phyloP scores from a whole-genome alignment of 257 asterid genomes.

The Solanum virginianum region DNA sequence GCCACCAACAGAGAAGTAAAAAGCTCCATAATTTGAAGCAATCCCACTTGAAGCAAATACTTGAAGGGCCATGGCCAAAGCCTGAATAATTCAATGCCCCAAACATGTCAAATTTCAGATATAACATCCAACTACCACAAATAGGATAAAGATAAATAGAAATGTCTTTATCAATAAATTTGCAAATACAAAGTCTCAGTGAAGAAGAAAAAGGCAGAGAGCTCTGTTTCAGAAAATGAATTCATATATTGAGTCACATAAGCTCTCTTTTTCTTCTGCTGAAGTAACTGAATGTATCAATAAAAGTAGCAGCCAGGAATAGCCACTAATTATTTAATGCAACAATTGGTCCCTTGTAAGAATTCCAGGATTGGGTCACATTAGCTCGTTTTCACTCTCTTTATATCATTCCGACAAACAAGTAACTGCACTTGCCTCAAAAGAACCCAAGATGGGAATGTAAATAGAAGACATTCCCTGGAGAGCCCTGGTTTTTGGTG shows the following conservation, averaged over 20 bases:
- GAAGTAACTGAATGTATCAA: neutral
- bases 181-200: neutral
- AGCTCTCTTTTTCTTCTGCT: neutral
- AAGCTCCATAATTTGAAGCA: constrained; percentile 27
- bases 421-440: neutral
- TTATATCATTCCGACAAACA: neutral
- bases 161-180: neutral
- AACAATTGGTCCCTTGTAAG: neutral
- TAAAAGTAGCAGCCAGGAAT: neutral
- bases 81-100: constrained; percentile 28
- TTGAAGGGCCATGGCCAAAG: constrained; percentile 66
- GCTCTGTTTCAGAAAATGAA: neutral
- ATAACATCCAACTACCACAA: neutral
- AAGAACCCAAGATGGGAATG: neutral
- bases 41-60: constrained; percentile 49
- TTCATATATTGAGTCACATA: neutral
- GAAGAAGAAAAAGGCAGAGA: neutral
- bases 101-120: neutral
- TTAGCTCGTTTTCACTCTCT: neutral
- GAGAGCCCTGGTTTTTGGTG: neutral
- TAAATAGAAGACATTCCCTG: neutral
- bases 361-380: neutral
- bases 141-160: neutral
- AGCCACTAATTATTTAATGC: neutral
- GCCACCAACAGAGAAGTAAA: constrained; percentile 56